These are phyloP conservation scores for Ensete glaucum DNA, from an alignment of 176 grass and related monocot genomes.

Conservation along the genomic window DNA sequence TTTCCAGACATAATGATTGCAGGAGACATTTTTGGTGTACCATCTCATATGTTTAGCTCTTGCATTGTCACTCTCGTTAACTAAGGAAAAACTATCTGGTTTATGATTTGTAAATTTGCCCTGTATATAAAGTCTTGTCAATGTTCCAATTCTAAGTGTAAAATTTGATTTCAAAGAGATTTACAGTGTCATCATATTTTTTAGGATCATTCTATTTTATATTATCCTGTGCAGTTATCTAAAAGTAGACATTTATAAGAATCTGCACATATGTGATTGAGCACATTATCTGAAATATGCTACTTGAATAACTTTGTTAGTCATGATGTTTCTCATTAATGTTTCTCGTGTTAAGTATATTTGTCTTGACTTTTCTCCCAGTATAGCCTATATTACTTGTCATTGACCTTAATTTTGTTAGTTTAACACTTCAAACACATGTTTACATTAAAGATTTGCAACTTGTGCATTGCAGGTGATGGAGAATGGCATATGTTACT, in stretches of 20 bases:
- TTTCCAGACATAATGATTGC: too few species aligned
- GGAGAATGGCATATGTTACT: conserved; percentile 75
- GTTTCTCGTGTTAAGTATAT: not conserved
- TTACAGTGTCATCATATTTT: not conserved
- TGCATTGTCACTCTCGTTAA: not conserved
- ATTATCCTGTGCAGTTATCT: not conserved
- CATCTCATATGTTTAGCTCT: not conserved
- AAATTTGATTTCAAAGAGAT: too few species aligned
- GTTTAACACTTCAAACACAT: not conserved
- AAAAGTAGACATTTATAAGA: not conserved
- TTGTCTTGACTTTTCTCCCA: not conserved
- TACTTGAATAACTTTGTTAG: not conserved
- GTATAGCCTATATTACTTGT: not conserved
- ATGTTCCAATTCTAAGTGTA: not conserved
- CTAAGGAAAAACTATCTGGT: not conserved
- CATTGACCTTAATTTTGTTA: not conserved
- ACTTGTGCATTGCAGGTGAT: conserved; percentile 40
- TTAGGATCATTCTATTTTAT: not conserved
- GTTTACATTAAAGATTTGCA: not conserved
- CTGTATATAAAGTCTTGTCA: not conserved
- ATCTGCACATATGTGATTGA: not conserved
- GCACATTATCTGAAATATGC: not conserved
- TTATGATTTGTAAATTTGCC: not conserved
- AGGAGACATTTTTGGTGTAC: too few species aligned
- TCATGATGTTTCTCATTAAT: not conserved